Conservation (phyloP, 2,329 filamentous ascomycete genomes). For the Paramyrothecium roridum region DNA sequence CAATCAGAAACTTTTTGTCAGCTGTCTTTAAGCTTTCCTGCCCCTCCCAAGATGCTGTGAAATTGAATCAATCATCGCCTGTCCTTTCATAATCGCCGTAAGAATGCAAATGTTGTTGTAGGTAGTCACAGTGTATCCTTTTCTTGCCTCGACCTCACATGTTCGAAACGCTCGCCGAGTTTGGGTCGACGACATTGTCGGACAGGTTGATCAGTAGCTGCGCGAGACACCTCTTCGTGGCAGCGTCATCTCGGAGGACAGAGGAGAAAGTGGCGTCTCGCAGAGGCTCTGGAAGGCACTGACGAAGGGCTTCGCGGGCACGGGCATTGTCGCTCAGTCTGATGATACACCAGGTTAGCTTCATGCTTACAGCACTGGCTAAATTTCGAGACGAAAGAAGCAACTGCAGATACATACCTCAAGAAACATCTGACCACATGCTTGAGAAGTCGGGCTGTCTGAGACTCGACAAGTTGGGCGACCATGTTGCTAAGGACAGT, state of each 20-base stretch:
- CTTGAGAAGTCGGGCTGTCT: conserved; percentile 92
- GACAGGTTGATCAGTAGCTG: conserved; percentile 95
- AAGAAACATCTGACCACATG: conserved; percentile 97
- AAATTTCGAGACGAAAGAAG: not conserved
- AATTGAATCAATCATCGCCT: conserved; percentile 16
- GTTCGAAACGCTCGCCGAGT: conserved; percentile 27
- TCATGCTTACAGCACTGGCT: conserved; percentile 5
- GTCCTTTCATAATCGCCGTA: conserved; percentile 21
- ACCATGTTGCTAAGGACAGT: conserved; percentile 99
- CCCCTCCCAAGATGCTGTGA: conserved; percentile 22
- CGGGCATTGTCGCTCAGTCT: conserved; percentile 95
- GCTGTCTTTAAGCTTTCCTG: conserved; percentile 12
- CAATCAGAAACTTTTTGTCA: conserved; percentile 27
- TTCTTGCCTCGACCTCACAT: conserved; percentile 21
- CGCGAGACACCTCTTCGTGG: conserved; percentile 95
- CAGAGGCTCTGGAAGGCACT: conserved; percentile 97
- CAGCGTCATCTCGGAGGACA: conserved; percentile 92
- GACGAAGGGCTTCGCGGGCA: conserved; percentile 87
- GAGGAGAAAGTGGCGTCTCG: conserved; percentile 96
- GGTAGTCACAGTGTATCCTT: conserved; percentile 19
- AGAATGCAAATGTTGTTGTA: conserved; percentile 17
- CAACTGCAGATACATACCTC: conserved; percentile 54
- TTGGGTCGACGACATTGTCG: conserved; percentile 68
- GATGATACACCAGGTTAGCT: not conserved
- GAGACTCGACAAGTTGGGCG: conserved; percentile 92